Conservation (phyloP, 257 asterid species). For the Solanum chmielewskii region DNA sequence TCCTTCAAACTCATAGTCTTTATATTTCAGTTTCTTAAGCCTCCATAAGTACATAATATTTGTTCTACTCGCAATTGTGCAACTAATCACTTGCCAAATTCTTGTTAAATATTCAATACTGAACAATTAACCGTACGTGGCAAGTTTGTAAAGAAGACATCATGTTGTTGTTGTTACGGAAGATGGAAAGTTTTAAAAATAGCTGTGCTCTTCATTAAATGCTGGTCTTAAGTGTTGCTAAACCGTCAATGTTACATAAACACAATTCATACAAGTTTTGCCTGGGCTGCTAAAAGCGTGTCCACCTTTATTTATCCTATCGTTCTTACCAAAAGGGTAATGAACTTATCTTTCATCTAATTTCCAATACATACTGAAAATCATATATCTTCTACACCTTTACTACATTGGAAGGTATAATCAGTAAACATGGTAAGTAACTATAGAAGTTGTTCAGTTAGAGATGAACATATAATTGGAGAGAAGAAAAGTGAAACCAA, state of each 20-base stretch:
- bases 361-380: not conserved
- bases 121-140: not conserved
- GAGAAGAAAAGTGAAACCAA: not conserved
- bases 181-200: not conserved
- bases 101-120: not conserved
- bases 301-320: not conserved
- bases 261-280: not conserved
- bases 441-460: not conserved
- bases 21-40: not conserved
- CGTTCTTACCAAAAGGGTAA: not conserved
- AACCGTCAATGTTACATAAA: not conserved
- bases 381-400: not conserved
- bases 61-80: not conserved
- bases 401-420: not conserved
- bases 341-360: not conserved
- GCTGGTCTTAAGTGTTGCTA: not conserved
- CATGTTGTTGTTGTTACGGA: not conserved
- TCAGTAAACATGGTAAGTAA: not conserved
- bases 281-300: not conserved
- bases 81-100: not conserved
- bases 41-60: not conserved
- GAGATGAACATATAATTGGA: not conserved
- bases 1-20: not conserved
- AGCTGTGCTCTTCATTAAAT: not conserved
- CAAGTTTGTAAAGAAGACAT: not conserved